Evolutionary conservation across 768 basidiomycete species (phyloP), one percentile per base, ranked within the genome.

Genomic region (Podaxis sp.): DNA sequence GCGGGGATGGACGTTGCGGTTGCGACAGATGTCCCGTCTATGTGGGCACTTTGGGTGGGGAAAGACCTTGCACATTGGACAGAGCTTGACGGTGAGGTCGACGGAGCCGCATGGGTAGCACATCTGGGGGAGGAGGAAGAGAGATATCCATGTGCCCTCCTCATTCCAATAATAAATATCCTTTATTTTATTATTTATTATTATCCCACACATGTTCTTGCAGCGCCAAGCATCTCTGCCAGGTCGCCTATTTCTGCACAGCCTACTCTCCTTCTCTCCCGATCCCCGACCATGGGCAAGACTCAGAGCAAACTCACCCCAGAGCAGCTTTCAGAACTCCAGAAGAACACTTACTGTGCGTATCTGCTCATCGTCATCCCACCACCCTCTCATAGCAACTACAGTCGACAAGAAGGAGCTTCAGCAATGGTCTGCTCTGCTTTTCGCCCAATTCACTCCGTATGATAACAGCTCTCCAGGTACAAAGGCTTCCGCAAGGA

Each of bases 401-500:
- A 2, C 75, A 96, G 94, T 96, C 75, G 93, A 96, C 81, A 96
- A 96, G 87, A 89, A 92, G 73, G 95, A 97, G 76, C 88, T 96
- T 49, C 95, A 97, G 77, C 94, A 95, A 82, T 96, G 95, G 95
- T 93, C 59, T 48, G 59, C 39, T 26, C 49, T 17, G 42, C 59
- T 19, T 64, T 36, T 66, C 64, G 22, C 26, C 48, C 8, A 19
- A 38, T 33, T 30, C 44, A 15, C 62, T 62, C 65, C 64, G 57
- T 44, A 33, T 53, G 61, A 61, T 67, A 64, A 65, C 65, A 64
- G 59, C 61, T 61, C 52, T 24, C 38, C 75, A 96, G 93, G 96
- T 96, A 99, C 85, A 99, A 99, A 77, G 97, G 97, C 52, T 99
- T 99, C 80, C 87, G 96, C 72, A 97, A 95, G 77, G 97, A 99